A percentile compares a stretch with the other conserved stretches of the same genome.
These are phyloP conservation scores for Pyrenophora tritici-repentis DNA, from an alignment of 2,329 filamentous ascomycete species.

Conservation along the genomic window DNA sequence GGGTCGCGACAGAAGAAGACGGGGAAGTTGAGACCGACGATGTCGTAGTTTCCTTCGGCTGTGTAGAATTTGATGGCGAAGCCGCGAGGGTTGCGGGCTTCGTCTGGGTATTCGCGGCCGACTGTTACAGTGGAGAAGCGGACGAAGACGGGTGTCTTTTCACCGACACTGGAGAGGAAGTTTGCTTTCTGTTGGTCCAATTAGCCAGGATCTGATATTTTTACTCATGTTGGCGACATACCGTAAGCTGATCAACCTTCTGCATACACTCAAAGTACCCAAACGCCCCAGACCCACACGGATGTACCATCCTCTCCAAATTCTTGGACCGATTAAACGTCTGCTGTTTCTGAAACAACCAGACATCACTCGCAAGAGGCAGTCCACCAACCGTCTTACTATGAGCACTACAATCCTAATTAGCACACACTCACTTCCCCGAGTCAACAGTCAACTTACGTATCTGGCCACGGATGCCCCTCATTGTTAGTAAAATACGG, in stretches of 20 bases:
- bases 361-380: constrained; percentile 57
- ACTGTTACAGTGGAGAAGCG: constrained; percentile 54
- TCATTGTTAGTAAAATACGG: constrained; percentile 62
- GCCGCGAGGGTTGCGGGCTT: constrained; percentile 54
- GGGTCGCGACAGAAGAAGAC: constrained; percentile 58
- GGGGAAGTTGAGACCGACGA: constrained; percentile 56
- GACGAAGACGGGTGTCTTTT: constrained; percentile 52
- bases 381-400: constrained; percentile 61
- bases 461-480: constrained; percentile 57
- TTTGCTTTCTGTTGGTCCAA: constrained; percentile 43
- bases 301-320: constrained; percentile 52
- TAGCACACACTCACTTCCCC: not conserved
- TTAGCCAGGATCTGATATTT: not conserved
- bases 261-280: constrained; percentile 55
- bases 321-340: constrained; percentile 62
- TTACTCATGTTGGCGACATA: constrained; percentile 4
- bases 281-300: constrained; percentile 53
- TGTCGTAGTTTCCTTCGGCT: constrained; percentile 56
- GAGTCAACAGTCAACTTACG: constrained; percentile 29
- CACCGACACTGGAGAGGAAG: constrained; percentile 48
- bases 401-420: constrained; percentile 39
- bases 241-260: constrained; percentile 42
- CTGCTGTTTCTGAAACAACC: constrained; percentile 61
- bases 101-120: constrained; percentile 52
- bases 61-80: constrained; percentile 59